Base-by-base conservation (phyloP, 768 basidiomycete species). In the Rhodotorula toruloides region DNA sequence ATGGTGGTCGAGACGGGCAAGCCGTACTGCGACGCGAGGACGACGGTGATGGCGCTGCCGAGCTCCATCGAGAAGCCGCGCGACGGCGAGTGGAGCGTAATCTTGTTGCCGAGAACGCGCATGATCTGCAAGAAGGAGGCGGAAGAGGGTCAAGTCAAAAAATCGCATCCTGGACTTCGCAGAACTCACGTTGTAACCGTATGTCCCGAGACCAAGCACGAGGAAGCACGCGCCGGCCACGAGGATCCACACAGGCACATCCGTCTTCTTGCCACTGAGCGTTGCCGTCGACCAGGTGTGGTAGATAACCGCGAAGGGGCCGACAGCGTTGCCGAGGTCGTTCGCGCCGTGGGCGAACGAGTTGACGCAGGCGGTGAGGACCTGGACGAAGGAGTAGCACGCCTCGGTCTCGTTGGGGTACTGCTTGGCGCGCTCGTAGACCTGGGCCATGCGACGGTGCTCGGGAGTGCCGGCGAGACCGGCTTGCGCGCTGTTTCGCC, bases 11-110 rank as follows among this genome's bases (percentile, higher is more conserved):
- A 76, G 40, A 79, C 77, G 14, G 78, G 79, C 22, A 79, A 67
- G 27, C 73, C 76, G 67, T 71, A 66, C 44, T 66, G 78, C 19
- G 79, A 79, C 40, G 79, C 79, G 58, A 81, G 74, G 48, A 81
- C 75, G 62, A 81, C 80, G 36, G 80, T 80, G 70, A 80, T 77
- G 48, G 79, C 74, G 17, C 49, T 40, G 34, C 55, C 63, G 61
- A 81, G 73, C 67, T 81, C 81, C 81, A 81, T 81, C 14, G 77
- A 76, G 70, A 77, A 78, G 10, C 81, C 81, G 50, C 81, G 78
- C 6, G 78, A 79, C 2, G 81, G 80, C 0, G 79, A 79, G 65
- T 77, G 75, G 36, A 79, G 75, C 34, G 80, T 81, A 73, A 81
- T 76, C 54, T 75, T 74, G 77, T 78, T 79, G 4, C 79, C 69